These are phyloP conservation scores for Pestalotiopsis fici DNA, from an alignment of 2,329 filamentous ascomycete genomes.

Conservation along the genomic window DNA sequence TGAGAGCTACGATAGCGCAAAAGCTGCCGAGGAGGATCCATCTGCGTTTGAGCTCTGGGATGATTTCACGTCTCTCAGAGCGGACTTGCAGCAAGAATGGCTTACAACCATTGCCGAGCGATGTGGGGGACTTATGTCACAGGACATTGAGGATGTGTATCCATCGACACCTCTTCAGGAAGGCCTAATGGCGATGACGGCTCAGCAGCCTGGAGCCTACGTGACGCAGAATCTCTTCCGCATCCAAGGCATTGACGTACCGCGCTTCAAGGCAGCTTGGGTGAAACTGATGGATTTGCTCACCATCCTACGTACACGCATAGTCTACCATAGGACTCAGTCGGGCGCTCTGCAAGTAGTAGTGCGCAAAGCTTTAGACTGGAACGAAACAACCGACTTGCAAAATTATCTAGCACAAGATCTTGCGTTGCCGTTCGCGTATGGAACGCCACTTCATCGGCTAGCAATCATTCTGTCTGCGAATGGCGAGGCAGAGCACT, in stretches of 20 bases:
- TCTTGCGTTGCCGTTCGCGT: neutral
- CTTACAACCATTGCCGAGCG: neutral
- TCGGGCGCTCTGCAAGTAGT: conserved; percentile 7
- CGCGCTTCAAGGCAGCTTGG: conserved; percentile 16
- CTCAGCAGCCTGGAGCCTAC: conserved; percentile 23
- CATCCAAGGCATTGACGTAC: conserved; percentile 6
- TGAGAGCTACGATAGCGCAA: conserved; percentile 62
- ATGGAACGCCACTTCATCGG: neutral
- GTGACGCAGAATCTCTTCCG: conserved; percentile 19
- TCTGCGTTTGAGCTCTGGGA: neutral
- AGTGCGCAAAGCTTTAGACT: neutral
- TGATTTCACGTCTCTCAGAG: conserved; percentile 28
- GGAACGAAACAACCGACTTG: neutral
- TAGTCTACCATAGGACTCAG: conserved; percentile 11
- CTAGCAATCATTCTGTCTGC: neutral
- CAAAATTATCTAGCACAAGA: neutral
- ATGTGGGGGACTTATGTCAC: neutral
- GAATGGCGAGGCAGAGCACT: neutral
- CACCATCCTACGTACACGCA: conserved; percentile 20
- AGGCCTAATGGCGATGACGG: conserved; percentile 27
- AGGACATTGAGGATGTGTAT: conserved; percentile 20
- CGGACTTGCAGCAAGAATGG: neutral
- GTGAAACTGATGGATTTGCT: neutral
- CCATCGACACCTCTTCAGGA: conserved; percentile 27
- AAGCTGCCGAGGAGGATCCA: conserved; percentile 35